Conservation (phyloP, 2,329 filamentous ascomycete genomes). For the Gnomoniopsis smithogilvyi region DNA sequence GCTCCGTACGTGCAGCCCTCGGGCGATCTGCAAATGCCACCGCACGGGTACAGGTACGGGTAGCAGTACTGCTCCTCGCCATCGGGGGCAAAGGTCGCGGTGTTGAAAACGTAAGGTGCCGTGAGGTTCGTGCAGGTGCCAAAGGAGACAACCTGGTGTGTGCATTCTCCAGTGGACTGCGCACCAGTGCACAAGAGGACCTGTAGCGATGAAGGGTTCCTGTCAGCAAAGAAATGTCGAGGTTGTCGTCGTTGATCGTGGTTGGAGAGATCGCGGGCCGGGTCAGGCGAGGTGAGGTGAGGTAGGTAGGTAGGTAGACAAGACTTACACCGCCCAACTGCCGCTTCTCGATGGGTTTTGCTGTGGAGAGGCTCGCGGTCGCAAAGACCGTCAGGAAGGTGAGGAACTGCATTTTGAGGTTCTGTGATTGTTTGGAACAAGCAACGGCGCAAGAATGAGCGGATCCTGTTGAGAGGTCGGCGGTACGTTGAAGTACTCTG, state of each 20-base stretch:
- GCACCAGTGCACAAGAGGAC: conserved; percentile 48
- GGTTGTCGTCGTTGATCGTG: no score
- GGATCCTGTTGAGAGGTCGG: background rate
- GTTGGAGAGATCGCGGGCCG: no score
- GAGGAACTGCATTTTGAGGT: conserved; percentile 12
- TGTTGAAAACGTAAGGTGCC: conserved; percentile 36
- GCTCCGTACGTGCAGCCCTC: conserved; percentile 50
- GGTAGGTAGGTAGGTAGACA: background rate
- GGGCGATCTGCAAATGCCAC: conserved; percentile 44
- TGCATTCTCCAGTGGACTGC: conserved; percentile 46
- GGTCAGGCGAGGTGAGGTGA: background rate
- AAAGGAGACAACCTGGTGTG: conserved; percentile 40
- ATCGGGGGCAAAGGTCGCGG: conserved; percentile 49
- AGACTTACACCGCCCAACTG: conserved; percentile 45
- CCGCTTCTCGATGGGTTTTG: conserved; percentile 34
- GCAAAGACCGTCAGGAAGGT: conserved; percentile 1
- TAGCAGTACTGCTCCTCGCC: conserved; percentile 46
- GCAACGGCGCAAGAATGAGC: background rate
- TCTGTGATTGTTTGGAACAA: background rate
- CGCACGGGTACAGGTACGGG: conserved; percentile 40
- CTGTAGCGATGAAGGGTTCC: conserved; percentile 25
- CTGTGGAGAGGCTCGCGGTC: conserved; percentile 15
- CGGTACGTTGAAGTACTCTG: background rate
- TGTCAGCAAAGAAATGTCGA: background rate
- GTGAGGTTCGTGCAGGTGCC: conserved; percentile 44